These are phyloP conservation scores for Solioccasus polychromus DNA, from an alignment of 768 basidiomycete genomes.

Conservation along the genomic window DNA sequence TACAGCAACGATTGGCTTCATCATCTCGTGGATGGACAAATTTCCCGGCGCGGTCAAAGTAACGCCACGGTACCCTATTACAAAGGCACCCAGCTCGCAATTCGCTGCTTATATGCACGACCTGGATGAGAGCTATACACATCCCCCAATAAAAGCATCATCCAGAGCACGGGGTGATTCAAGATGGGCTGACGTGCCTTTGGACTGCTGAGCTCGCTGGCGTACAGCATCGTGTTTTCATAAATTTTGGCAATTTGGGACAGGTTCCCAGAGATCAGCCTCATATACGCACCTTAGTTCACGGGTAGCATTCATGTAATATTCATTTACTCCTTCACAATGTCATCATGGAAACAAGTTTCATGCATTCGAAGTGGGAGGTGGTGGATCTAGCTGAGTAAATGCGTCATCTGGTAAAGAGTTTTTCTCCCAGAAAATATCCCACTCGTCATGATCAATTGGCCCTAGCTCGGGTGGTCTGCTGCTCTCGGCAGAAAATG, in stretches of 20 bases:
- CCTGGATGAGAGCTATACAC: constrained; percentile 20
- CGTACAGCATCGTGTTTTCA: not conserved
- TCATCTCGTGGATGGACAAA: constrained; percentile 29
- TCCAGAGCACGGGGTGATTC: constrained; percentile 13
- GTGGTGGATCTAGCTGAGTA: constrained; percentile 13
- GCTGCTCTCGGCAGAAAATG: constrained; percentile 11
- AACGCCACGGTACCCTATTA: constrained; percentile 22
- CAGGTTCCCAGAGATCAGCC: constrained; percentile 13
- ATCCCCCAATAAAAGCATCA: constrained; percentile 4
- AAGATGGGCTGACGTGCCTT: constrained; percentile 24
- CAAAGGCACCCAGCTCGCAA: constrained; percentile 32
- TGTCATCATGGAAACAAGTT: not conserved
- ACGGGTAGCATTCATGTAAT: constrained; percentile 1
- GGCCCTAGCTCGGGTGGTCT: constrained; percentile 19
- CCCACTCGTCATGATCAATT: constrained; percentile 43
- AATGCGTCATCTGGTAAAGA: constrained; percentile 40
- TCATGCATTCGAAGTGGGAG: constrained; percentile 15
- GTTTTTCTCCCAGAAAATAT: constrained; percentile 43
- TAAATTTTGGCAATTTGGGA: not conserved
- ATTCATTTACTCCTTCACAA: constrained; percentile 8
- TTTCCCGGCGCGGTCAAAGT: constrained; percentile 24
- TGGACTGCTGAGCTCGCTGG: constrained; percentile 6
- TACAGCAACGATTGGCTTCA: constrained; percentile 20
- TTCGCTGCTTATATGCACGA: constrained; percentile 22
- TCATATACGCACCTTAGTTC: not conserved